Percentiles rank a stretch among this genome's conserved stretches.
Evolutionary conservation across 306 rosid species (phyloP).

Genomic region (Pyrus communis): DNA sequence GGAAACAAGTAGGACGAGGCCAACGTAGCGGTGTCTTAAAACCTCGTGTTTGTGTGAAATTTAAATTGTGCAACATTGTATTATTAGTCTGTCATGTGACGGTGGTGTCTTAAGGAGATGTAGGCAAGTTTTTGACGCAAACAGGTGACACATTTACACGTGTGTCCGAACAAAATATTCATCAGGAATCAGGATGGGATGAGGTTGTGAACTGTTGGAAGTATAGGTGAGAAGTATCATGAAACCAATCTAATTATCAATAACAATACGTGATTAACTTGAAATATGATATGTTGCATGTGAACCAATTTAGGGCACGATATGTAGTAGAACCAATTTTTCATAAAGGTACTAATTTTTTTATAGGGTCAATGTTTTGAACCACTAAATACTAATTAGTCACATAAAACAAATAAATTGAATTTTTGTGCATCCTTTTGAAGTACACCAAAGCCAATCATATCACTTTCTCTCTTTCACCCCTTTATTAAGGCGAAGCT

Average conservation of each 20-base stretch:
- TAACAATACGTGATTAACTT: too few relatives aligned
- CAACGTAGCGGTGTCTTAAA: neutral
- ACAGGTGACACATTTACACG: too few relatives aligned
- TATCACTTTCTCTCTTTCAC: neutral
- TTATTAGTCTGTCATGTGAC: too few relatives aligned
- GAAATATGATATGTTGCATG: fast-evolving
- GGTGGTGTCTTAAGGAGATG: fast-evolving
- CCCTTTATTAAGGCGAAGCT: conserved; percentile 37
- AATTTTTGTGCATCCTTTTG: neutral
- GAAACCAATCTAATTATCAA: too few relatives aligned
- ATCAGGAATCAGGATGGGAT: neutral
- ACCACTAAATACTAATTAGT: neutral
- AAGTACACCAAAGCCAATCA: neutral
- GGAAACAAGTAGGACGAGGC: neutral
- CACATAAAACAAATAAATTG: neutral
- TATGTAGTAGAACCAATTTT: too few relatives aligned
- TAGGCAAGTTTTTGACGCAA: too few relatives aligned
- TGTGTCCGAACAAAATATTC: too few relatives aligned
- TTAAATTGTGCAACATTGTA: too few relatives aligned
- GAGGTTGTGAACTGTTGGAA: neutral
- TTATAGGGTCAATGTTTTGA: too few relatives aligned
- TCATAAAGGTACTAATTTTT: too few relatives aligned
- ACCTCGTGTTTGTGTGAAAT: neutral
- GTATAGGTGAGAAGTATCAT: neutral
- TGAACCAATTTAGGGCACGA: too few relatives aligned